Evolutionary conservation across 2,329 filamentous ascomycete genomes (phyloP), one percentile per base, ranked within the genome.

Genomic region (Emergomyces pasteurianus): DNA sequence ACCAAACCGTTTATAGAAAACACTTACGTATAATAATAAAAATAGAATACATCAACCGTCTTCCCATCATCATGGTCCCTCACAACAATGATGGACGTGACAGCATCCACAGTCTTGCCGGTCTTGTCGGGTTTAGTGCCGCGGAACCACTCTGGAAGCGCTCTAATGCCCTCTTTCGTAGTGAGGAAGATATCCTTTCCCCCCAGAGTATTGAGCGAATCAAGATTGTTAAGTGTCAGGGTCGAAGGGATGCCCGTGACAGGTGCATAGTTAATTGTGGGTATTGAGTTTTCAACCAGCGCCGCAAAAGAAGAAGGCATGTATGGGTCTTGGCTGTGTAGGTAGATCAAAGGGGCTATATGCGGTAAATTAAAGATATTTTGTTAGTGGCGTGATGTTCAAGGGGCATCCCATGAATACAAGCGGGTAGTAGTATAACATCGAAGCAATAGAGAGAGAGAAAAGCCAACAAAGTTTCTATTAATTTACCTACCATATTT

Each of bases 21-120:
- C 12, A 28, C 72, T 67, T 49, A 80, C 71, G 81, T 78, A 66
- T 83, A 83, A 65, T 85, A 86, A 67, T 84, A 85, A 69, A 85
- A 82, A 71, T 85, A 86, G 67, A 85, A 86, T 0, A 78, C 83
- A 72, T 86, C 82, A 2, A 85, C 71, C 3, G 73, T 75, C 28
- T 76, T 75, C 21, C 54, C 71, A 58, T 78, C 72, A 0, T 79
- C 80, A 62, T 84, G 83, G 64, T 85, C 78, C 60, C 79, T 81
- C 4, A 85, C 77, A 23, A 88, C 80, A 38, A 87, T 78, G 0
- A 77, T 76, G 43, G 77, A 77, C 4, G 78, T 79, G 3, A 77
- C 75, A 2, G 80, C 80, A 43, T 76, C 74, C 1, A 76, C 69
- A 0, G 80, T 85, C 60, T 79, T 77, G 7, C 83, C 82, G 6